Evolutionary conservation across 2,329 filamentous ascomycete genomes (phyloP).

Genomic region (Clarireedia paspali): DNA sequence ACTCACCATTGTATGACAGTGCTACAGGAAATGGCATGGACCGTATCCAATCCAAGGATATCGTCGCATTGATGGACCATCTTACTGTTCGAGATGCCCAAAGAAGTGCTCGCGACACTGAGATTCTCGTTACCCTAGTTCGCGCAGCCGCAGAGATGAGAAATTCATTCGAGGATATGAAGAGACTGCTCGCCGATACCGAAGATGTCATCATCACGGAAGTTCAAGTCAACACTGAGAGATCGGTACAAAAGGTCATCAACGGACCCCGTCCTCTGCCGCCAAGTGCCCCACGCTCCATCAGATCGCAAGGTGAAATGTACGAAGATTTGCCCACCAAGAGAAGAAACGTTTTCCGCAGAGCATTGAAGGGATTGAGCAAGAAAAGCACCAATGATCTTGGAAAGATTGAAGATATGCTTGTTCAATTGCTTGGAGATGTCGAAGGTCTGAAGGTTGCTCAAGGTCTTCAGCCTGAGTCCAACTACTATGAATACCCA

Average conservation of each 20-base stretch:
- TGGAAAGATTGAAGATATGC: constrained; percentile 81
- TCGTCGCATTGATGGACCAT: constrained; percentile 96
- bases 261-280: constrained; percentile 82
- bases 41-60: constrained; percentile 90
- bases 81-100: constrained; percentile 95
- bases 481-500: constrained; percentile 63
- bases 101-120: constrained; percentile 89
- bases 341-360: constrained; percentile 87
- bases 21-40: constrained; percentile 83
- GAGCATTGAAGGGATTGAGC: constrained; percentile 85
- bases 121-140: constrained; percentile 90
- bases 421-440: constrained; percentile 85
- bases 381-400: constrained; percentile 84
- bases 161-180: constrained; percentile 92
- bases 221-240: constrained; percentile 81
- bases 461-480: constrained; percentile 39
- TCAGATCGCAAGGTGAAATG: constrained; percentile 43
- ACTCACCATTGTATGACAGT: constrained; percentile 82
- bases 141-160: constrained; percentile 95
- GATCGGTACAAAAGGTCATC: constrained; percentile 73
- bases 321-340: constrained; percentile 58
- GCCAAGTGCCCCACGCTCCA: constrained; percentile 41
- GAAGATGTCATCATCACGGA: constrained; percentile 83
- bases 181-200: constrained; percentile 81
- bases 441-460: constrained; percentile 72